Evolutionary conservation across 2,329 filamentous ascomycete species (phyloP).

Genomic region (Penicillium sp.): DNA sequence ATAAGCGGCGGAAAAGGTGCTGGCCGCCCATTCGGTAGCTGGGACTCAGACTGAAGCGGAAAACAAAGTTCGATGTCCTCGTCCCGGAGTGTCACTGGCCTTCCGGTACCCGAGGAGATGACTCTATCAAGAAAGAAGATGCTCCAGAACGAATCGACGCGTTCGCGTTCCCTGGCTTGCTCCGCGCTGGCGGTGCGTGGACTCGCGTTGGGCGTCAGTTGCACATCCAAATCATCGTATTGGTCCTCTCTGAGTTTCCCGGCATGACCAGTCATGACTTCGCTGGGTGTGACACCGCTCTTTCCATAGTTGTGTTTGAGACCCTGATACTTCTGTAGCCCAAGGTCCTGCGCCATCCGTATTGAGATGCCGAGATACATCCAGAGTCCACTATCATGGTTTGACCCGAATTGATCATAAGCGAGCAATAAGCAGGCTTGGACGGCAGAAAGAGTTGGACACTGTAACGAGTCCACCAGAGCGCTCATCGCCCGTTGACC

Average conservation of each 20-base stretch:
- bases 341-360: slow-evolving; percentile 74
- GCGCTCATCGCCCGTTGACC: slow-evolving; percentile 78
- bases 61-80: slow-evolving; percentile 80
- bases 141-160: slow-evolving; percentile 84
- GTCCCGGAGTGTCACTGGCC: slow-evolving; percentile 77
- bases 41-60: slow-evolving; percentile 52
- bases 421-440: slow-evolving; percentile 80
- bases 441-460: slow-evolving; percentile 75
- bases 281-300: slow-evolving; percentile 54
- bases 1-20: slow-evolving; percentile 76
- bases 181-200: slow-evolving; percentile 51
- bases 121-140: slow-evolving; percentile 84
- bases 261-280: slow-evolving; percentile 47
- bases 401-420: slow-evolving; percentile 84
- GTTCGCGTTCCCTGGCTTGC: slow-evolving; percentile 69
- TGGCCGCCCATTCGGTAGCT: slow-evolving; percentile 62
- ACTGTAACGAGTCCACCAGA: slow-evolving; percentile 76
- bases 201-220: slow-evolving; percentile 24
- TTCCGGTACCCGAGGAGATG: slow-evolving; percentile 80
- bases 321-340: slow-evolving; percentile 76
- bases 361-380: slow-evolving; percentile 90
- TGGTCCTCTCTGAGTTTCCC: slow-evolving; percentile 45
- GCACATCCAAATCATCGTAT: slow-evolving; percentile 42
- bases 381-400: slow-evolving; percentile 85
- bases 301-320: slow-evolving; percentile 56